Base-by-base conservation (phyloP, 2,329 filamentous ascomycete species). In the Neonectria ditissima region DNA sequence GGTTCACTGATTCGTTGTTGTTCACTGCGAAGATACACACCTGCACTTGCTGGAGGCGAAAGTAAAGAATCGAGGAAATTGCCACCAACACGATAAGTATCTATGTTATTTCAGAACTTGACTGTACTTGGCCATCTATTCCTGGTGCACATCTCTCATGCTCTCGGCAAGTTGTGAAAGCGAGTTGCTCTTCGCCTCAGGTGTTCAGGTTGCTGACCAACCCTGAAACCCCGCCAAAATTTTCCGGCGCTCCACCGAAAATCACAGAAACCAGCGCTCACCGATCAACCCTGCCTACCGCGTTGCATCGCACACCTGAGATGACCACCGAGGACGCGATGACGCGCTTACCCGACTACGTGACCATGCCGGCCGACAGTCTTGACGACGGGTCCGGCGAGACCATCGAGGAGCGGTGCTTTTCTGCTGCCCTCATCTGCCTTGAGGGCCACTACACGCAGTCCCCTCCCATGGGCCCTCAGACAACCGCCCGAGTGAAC, bases 361-460 rank as follows among this genome's bases (percentile, higher is more conserved):
- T 59, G 7, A 63, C 58, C 32, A 34, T 70, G n/a, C 37, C 61
- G 14, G 32, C 55, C 9, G 70, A 71, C 10, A 50, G 56, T 14
- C 66, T 60, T 20, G 65, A 67, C 30, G 71, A 70, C 32, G 66
- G 65, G 14, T 50, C 62, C 13, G 74, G 73, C 32, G 78, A 88
- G 74, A 85, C 85, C 39, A 88, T 90, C 72, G 88, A 91, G 77
- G 88, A 91, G 78, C 82, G 88, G 63, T 85, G 82, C 74, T 90
- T 91, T 76, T 82, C 84, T 2, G 85, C 85, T 1, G 86, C 85
- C 16, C 81, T 91, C 73, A 84, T 89, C 72, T 86, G 85, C 70
- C 82, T 90, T 57, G 87, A 90, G 75, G 85, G 85, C 47, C 86
- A 89, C 77, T 89, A 87, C 73, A 85, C 83, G 63, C 80, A 84